Conservation (phyloP, 768 basidiomycete genomes). For the Fomitopsis serialis region DNA sequence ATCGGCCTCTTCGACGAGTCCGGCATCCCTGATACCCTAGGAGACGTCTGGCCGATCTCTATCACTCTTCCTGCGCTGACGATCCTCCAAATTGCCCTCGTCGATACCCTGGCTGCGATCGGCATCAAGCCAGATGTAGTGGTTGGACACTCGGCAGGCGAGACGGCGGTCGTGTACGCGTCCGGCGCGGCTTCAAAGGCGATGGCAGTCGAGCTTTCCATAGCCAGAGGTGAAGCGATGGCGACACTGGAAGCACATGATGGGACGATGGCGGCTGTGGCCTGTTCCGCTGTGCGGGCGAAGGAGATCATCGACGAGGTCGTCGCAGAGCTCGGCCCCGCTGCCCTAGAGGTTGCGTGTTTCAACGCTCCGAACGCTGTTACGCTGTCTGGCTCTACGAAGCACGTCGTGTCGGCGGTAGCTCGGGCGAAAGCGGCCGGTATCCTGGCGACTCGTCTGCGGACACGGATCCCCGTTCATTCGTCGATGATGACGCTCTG, state of each 20-base stretch:
- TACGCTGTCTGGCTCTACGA: conserved; percentile 28
- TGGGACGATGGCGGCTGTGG: conserved; percentile 40
- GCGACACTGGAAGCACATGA: conserved; percentile 24
- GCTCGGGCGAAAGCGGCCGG: conserved; percentile 21
- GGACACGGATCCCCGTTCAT: conserved; percentile 34
- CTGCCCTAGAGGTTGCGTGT: conserved; percentile 33
- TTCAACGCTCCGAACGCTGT: conserved; percentile 35
- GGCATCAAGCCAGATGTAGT: conserved; percentile 33
- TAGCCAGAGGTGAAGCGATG: conserved; percentile 37
- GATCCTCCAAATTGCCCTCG: conserved; percentile 41
- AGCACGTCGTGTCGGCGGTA: conserved; percentile 25
- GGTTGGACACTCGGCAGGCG: conserved; percentile 44
- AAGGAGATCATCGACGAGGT: conserved; percentile 20
- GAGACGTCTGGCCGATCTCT: conserved; percentile 26
- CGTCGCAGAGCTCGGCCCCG: conserved; percentile 11
- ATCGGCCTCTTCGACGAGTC: conserved; percentile 31
- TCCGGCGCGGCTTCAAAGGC: conserved; percentile 35
- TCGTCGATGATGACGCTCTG: conserved; percentile 33
- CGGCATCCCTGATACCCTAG: conserved; percentile 1
- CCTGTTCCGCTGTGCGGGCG: conserved; percentile 27
- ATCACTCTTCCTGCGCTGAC: conserved; percentile 36
- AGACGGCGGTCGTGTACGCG: conserved; percentile 38
- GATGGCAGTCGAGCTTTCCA: conserved; percentile 38
- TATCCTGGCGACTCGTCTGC: conserved; percentile 31
- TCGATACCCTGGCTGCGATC: conserved; percentile 32